These are phyloP conservation scores for Chaetomium fimeti DNA, from an alignment of 495 filamentous ascomycete genomes.

Conservation along the genomic window DNA sequence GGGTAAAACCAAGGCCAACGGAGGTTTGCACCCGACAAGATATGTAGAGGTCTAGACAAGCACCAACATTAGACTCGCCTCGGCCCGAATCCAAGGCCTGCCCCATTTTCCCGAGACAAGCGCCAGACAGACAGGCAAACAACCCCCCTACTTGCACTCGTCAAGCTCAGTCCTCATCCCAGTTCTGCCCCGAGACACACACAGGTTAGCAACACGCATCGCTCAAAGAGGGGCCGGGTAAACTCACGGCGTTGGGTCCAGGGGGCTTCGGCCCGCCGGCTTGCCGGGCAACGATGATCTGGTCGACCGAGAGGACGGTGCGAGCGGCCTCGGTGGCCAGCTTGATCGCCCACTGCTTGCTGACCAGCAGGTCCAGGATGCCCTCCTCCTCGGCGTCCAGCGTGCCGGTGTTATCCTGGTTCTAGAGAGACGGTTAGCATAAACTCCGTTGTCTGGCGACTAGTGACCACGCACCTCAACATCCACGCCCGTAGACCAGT, in stretches of 20 bases:
- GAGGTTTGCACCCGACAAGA: background rate
- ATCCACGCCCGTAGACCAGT: constrained; percentile 90
- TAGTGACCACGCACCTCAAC: constrained; percentile 60
- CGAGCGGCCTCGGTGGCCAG: constrained; percentile 91
- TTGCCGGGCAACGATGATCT: constrained; percentile 98
- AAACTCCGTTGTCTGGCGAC: background rate
- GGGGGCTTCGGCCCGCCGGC: constrained; percentile 97
- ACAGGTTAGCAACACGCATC: constrained; percentile 32
- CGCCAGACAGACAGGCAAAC: background rate
- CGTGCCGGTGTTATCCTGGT: constrained; percentile 72
- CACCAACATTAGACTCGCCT: background rate
- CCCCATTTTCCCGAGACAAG: background rate
- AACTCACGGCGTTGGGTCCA: constrained; percentile 69
- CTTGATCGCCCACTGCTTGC: constrained; percentile 95
- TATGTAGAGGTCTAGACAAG: background rate
- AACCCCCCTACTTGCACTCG: background rate
- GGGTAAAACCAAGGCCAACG: background rate
- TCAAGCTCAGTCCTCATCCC: constrained; percentile 86
- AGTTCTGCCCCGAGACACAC: constrained; percentile 54
- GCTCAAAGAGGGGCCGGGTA: background rate
- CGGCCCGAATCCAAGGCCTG: constrained; percentile 3
- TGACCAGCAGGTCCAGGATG: constrained; percentile 86
- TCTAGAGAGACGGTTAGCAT: constrained; percentile 41
- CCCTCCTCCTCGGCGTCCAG: constrained; percentile 85
- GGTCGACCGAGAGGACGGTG: constrained; percentile 94